Evolutionary conservation across 2,329 filamentous ascomycete species (phyloP).

Genomic region (Drechmeria coniospora): DNA sequence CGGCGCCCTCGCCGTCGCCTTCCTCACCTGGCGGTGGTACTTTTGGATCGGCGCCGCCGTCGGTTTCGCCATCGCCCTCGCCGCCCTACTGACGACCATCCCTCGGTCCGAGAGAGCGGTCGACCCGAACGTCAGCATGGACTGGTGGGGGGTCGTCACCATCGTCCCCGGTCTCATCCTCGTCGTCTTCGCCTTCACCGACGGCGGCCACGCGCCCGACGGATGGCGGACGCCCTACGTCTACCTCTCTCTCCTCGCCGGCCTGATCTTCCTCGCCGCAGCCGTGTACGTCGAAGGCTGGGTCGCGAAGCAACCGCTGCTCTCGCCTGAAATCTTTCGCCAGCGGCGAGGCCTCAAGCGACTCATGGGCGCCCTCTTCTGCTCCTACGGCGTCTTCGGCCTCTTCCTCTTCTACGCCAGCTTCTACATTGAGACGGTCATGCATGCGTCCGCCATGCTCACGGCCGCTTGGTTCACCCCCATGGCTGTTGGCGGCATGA

Average conservation of each 20-base stretch:
- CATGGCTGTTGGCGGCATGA: slow-evolving; percentile 50
- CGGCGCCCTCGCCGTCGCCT: slow-evolving; percentile 46
- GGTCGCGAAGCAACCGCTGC: slow-evolving; percentile 50
- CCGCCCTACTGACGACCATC: slow-evolving; percentile 24
- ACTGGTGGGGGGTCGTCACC: slow-evolving; percentile 47
- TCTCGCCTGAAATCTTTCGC: slow-evolving; percentile 59
- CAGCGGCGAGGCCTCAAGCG: slow-evolving; percentile 52
- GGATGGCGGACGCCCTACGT: slow-evolving; percentile 66
- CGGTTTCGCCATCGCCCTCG: slow-evolving; percentile 29
- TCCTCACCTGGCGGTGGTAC: slow-evolving; percentile 50
- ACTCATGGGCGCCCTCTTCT: slow-evolving; percentile 43
- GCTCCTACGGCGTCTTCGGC: slow-evolving; percentile 53
- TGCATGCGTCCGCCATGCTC: slow-evolving; percentile 42
- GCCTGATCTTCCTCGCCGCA: slow-evolving; percentile 39
- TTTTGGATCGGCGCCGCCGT: slow-evolving; percentile 46
- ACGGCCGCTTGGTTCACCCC: slow-evolving; percentile 56
- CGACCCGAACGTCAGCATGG: slow-evolving; percentile 34
- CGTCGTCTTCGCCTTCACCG: slow-evolving; percentile 61
- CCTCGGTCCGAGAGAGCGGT: slow-evolving; percentile 16
- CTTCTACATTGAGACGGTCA: slow-evolving; percentile 47
- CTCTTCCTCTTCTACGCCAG: slow-evolving; percentile 56
- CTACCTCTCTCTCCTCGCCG: slow-evolving; percentile 46
- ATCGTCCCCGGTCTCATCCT: slow-evolving; percentile 52
- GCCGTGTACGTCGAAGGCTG: slow-evolving; percentile 60
- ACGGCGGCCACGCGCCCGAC: slow-evolving; percentile 50